phyloP scores from a whole-genome alignment of 1,284 basidiomycete species.

The Ganoderma lingzhi region DNA sequence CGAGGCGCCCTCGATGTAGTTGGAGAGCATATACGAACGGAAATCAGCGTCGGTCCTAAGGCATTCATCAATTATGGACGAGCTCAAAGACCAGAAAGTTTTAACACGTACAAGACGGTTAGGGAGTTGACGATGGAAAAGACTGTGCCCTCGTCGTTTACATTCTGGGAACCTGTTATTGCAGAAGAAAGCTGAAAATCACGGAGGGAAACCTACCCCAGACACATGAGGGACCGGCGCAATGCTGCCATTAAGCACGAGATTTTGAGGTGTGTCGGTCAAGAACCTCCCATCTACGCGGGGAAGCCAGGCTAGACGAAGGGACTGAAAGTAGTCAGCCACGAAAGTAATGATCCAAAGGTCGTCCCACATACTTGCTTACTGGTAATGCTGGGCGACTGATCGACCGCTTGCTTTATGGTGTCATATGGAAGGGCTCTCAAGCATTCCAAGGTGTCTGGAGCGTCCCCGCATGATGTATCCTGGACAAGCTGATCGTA shows the following conservation, averaged over 20 bases:
- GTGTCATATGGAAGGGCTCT: conserved; percentile 41
- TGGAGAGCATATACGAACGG: conserved; percentile 5
- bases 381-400: conserved; percentile 38
- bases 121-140: conserved; percentile 10
- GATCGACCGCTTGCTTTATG: conserved; percentile 42
- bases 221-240: conserved; percentile 43
- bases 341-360: too few species aligned
- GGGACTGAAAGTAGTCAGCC: conserved; percentile 23
- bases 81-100: neutral
- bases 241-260: conserved; percentile 38
- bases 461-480: conserved; percentile 39
- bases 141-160: conserved; percentile 14
- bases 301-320: conserved; percentile 44
- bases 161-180: neutral
- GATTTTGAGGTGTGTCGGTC: conserved; percentile 37
- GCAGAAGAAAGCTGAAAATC: neutral
- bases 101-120: conserved; percentile 3
- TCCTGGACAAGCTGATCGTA: conserved; percentile 44
- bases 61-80: too few species aligned
- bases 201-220: conserved; percentile 31
- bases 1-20: conserved; percentile 10
- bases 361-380: conserved; percentile 34
- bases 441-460: conserved; percentile 50
- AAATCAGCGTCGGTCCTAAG: conserved; percentile 5
- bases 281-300: conserved; percentile 48